Base-by-base conservation (phyloP, 139 green algal species). In the Auxenochlorella pyrenoidosa region DNA sequence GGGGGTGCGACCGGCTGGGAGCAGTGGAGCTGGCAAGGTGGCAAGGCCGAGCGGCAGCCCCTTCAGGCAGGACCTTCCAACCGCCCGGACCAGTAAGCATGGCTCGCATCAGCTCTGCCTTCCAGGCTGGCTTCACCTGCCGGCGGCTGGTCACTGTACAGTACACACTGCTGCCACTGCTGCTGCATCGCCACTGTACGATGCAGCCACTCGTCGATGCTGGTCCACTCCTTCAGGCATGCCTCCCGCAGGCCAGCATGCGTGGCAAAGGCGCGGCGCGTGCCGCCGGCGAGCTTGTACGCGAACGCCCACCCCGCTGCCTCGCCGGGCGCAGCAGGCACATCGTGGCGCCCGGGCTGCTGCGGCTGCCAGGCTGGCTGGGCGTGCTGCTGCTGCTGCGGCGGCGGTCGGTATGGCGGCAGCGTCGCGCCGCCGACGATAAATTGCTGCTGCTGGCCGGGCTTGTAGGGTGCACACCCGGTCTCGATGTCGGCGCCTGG, bases 401-500 rank as follows among this genome's bases (percentile, higher is more conserved):
- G 36, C 32, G 44, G 75, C 73, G 36, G 40, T 2, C 16, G 38
- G 21, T 40, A 44, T 0, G 71, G 19, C 12, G 75, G 43, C 30
- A 16, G 13, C 16, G 70, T 43, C 12, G 26, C 36, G 47, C 47
- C 47, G 16, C 47, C 43, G 4, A 82, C 76, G 22, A 82, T 22
- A n/a, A 82, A 82, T n/a, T 82, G 75, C 75, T 66, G 51, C n/a
- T 82, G 76, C 47, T 82, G n/a, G 5, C 12, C 15, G 22, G 72
- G 75, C 13, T 63, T 60, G 47, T 19, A 47, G 16, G 47, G 47
- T 2, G 54, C 12, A 32, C 12, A 30, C 18, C 76, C 76, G 6
- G 32, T 10, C 76, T 82, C 76, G 6, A 44, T n/a, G 76, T 82
- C 76, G 0, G 19, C 47, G 1, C 30, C 41, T 28, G 41, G 41